Conservation (phyloP, 2,329 filamentous ascomycete species). For the Bimuria novae-zelandiae region DNA sequence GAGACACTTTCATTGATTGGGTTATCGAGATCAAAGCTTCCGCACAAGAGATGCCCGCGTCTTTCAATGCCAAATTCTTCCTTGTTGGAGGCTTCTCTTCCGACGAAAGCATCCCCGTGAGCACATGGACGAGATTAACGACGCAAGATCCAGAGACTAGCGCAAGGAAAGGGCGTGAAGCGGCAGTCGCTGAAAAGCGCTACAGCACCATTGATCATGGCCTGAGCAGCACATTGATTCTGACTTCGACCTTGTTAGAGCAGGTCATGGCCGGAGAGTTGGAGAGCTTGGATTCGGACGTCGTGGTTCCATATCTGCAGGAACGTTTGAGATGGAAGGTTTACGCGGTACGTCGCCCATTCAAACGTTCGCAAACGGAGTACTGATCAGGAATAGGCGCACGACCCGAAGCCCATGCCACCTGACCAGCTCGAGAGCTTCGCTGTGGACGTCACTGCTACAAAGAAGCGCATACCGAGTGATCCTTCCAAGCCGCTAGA, state of each 20-base stretch:
- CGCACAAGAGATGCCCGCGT: conserved; percentile 13
- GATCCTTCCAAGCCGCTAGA: conserved; percentile 21
- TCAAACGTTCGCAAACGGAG: background rate
- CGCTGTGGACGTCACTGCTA: conserved; percentile 22
- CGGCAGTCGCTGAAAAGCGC: too few species aligned
- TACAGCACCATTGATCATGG: conserved; percentile 11
- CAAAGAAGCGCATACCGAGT: conserved; percentile 21
- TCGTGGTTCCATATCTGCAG: conserved; percentile 35
- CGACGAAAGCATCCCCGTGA: conserved; percentile 23
- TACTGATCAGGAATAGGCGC: conserved; percentile 17
- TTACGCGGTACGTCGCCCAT: conserved; percentile 21
- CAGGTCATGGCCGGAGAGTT: conserved; percentile 23
- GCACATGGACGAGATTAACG: conserved; percentile 32
- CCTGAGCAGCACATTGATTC: conserved; percentile 22
- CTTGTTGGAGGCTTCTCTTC: conserved; percentile 23
- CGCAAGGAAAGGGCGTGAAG: too few species aligned
- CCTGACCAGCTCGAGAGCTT: conserved; percentile 17
- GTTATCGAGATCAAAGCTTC: conserved; percentile 21
- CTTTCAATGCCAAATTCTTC: conserved; percentile 30
- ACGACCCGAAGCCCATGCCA: conserved; percentile 16
- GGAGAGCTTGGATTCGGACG: conserved; percentile 20
- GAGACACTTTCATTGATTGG: conserved; percentile 32
- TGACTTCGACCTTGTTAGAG: conserved; percentile 35
- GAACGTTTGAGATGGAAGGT: conserved; percentile 36
- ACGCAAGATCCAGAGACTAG: too few species aligned